Conservation (phyloP, 139 green algal species). For the Picochlorum costavermella region DNA sequence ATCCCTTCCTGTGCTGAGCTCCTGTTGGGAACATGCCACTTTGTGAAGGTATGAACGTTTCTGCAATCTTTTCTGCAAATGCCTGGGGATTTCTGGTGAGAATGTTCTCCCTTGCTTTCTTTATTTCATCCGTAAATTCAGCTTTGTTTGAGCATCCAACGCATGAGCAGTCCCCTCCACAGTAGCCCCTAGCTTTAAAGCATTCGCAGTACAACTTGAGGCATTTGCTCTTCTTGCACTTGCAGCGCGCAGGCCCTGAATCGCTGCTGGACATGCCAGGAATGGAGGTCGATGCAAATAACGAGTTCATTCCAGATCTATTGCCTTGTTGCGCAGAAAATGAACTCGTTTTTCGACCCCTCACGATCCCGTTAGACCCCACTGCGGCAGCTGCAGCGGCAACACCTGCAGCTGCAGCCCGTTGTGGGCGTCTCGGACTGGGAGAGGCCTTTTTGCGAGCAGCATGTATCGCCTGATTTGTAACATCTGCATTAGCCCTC, state of each 20-base stretch:
- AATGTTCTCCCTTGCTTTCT: slow-evolving; percentile 35
- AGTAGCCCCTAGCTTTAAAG: slow-evolving; percentile 61
- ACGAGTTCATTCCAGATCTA: background rate
- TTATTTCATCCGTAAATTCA: slow-evolving; percentile 39
- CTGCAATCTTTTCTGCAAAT: slow-evolving; percentile 38
- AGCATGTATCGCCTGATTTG: background rate
- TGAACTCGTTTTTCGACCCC: background rate
- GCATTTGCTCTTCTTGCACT: slow-evolving; percentile 82
- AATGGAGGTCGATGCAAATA: background rate
- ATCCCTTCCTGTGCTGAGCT: slow-evolving; percentile 56
- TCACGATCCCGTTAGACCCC: background rate
- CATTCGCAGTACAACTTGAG: slow-evolving; percentile 92
- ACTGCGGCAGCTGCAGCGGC: slow-evolving; percentile 5
- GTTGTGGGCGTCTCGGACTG: slow-evolving; percentile 5
- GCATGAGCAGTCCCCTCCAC: slow-evolving; percentile 54
- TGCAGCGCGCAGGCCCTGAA: slow-evolving; percentile 44
- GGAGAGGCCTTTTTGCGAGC: background rate
- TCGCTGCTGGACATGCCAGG: background rate
- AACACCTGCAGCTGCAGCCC: slow-evolving; percentile 14
- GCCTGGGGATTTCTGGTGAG: slow-evolving; percentile 49
- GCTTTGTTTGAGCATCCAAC: slow-evolving; percentile 52
- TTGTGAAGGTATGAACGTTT: background rate
- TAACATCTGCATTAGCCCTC: slow-evolving; percentile 5
- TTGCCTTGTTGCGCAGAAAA: background rate
- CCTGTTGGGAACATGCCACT: background rate